Evolutionary conservation across 768 basidiomycete genomes (phyloP).

Genomic region (Rhodocollybia butyracea): DNA sequence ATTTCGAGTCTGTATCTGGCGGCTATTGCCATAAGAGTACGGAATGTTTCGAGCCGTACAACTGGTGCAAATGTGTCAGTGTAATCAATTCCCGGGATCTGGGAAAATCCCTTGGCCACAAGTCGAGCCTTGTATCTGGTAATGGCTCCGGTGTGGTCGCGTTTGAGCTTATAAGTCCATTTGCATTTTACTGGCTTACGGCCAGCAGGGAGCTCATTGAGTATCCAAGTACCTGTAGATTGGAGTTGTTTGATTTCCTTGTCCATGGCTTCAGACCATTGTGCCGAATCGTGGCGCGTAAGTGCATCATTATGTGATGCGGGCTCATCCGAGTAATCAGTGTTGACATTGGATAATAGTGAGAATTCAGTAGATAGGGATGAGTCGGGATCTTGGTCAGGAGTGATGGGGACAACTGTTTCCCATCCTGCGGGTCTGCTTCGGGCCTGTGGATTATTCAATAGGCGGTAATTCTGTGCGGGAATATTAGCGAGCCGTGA

Average conservation of each 20-base stretch:
- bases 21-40: conserved; percentile 26
- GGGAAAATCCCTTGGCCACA: conserved; percentile 31
- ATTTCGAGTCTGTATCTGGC: conserved; percentile 31
- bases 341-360: conserved; percentile 18
- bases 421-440: no score
- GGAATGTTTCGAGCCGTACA: conserved; percentile 26
- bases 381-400: background rate
- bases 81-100: conserved; percentile 35
- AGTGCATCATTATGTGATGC: conserved; percentile 19
- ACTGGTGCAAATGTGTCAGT: conserved; percentile 26
- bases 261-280: no score
- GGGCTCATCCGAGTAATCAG: conserved; percentile 20
- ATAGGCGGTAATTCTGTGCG: no score
- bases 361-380: conserved; percentile 18
- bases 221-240: no score
- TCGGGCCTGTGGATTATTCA: no score
- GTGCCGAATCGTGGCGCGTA: background rate
- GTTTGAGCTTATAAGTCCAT: conserved; percentile 34
- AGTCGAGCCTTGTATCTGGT: conserved; percentile 28
- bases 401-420: background rate
- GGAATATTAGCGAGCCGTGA: no score
- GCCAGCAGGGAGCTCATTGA: no score
- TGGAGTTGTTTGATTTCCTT: no score
- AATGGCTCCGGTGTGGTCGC: conserved; percentile 27
- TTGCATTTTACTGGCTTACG: conserved; percentile 23